A percentile compares a stretch with the other conserved stretches of the same genome.
phyloP scores from a whole-genome alignment of 1,284 basidiomycete species.

The Dichomitus squalens region DNA sequence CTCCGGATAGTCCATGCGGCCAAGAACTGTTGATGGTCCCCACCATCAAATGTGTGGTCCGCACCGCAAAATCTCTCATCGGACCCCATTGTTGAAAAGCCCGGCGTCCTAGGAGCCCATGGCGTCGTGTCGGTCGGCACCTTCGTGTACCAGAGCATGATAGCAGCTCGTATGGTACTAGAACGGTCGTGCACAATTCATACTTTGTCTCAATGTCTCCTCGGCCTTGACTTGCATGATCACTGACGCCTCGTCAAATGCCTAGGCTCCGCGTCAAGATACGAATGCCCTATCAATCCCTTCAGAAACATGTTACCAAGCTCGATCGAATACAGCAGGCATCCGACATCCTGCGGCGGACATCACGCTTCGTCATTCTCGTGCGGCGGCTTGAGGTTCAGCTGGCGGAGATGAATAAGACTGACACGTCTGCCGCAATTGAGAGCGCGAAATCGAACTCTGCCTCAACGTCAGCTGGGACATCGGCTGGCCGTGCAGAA shows the following conservation, averaged over 20 bases:
- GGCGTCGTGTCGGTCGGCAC: too few species aligned
- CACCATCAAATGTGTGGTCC: too few species aligned
- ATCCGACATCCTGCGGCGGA: conserved; percentile 80
- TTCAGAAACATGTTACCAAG: conserved; percentile 70
- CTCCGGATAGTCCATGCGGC: too few species aligned
- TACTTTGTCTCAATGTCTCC: too few species aligned
- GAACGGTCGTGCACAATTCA: too few species aligned
- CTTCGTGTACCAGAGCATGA: too few species aligned
- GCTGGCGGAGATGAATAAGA: conserved; percentile 65
- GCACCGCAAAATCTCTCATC: too few species aligned
- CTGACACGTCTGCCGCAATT: conserved; percentile 12
- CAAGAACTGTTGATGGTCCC: too few species aligned
- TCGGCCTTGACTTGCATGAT: neutral
- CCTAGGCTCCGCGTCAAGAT: conserved; percentile 82
- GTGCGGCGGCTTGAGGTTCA: conserved; percentile 80
- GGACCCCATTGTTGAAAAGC: too few species aligned
- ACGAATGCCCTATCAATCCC: conserved; percentile 74
- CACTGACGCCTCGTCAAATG: neutral
- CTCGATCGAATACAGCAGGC: conserved; percentile 80
- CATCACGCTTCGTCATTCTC: conserved; percentile 81
- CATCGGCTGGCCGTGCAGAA: conserved; percentile 9
- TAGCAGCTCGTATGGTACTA: too few species aligned
- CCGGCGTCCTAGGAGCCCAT: too few species aligned
- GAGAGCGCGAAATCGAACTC: conserved; percentile 24
- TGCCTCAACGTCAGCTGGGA: conserved; percentile 16